Percentiles rank a stretch among this genome's conserved stretches.
These are phyloP conservation scores for Pseudogymnoascus sp. DNA, from an alignment of 2,329 filamentous ascomycete species.

Conservation along the genomic window DNA sequence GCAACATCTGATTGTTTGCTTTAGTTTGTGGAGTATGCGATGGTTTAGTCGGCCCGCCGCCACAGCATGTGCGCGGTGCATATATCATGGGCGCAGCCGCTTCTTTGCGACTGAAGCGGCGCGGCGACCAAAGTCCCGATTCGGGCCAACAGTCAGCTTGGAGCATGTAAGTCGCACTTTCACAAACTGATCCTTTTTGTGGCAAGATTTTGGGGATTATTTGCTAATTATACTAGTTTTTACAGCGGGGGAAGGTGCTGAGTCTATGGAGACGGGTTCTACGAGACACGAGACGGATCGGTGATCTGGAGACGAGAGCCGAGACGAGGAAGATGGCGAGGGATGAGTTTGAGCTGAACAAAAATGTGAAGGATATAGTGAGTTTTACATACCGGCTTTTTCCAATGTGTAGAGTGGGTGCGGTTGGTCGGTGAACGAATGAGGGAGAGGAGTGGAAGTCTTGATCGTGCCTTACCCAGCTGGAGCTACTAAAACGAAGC, in stretches of 20 bases:
- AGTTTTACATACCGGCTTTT: conserved; percentile 21
- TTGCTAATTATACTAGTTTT: conserved; percentile 39
- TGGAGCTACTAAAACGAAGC: neutral
- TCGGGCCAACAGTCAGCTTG: conserved; percentile 43
- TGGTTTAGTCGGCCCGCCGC: neutral
- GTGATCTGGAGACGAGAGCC: conserved; percentile 41
- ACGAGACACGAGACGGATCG: conserved; percentile 45
- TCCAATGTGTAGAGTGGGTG: neutral
- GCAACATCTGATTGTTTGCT: neutral
- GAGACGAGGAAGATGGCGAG: conserved; percentile 51
- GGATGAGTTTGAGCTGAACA: conserved; percentile 53
- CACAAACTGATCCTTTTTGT: too few relatives aligned
- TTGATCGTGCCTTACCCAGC: neutral
- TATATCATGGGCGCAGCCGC: neutral
- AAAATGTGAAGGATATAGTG: conserved; percentile 48
- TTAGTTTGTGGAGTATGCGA: neutral
- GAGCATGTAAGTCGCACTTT: conserved; percentile 43
- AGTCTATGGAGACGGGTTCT: conserved; percentile 51
- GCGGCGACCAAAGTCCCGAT: conserved; percentile 23
- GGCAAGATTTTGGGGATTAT: neutral
- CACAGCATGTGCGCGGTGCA: neutral
- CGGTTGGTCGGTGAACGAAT: neutral
- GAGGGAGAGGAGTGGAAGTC: neutral
- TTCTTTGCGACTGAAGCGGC: neutral
- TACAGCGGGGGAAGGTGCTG: conserved; percentile 47